Conservation (phyloP, 306 rosid species). For the cucumber (Cucumis sativus) region DNA sequence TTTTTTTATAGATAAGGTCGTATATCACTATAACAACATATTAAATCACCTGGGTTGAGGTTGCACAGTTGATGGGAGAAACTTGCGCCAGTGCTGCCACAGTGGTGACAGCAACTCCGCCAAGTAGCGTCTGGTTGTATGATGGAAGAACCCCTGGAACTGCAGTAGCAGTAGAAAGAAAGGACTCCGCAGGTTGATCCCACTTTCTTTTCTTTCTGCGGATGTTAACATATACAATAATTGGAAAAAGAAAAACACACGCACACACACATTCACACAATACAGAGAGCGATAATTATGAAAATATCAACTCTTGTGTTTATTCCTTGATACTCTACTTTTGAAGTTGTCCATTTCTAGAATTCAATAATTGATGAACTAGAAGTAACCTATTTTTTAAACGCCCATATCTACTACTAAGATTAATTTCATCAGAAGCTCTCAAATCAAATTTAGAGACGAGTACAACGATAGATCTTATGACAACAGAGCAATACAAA, state of each 20-base stretch:
- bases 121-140: slow-evolving; percentile 22
- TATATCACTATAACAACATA: neutral
- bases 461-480: neutral
- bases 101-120: slow-evolving; percentile 27
- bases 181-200: slow-evolving; percentile 89
- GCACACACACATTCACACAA: neutral
- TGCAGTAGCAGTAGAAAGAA: slow-evolving; percentile 36
- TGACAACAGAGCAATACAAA: neutral
- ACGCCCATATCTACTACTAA: neutral
- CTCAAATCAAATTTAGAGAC: neutral
- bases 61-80: slow-evolving; percentile 20
- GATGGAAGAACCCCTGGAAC: slow-evolving; percentile 41
- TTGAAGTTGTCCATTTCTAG: neutral
- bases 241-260: too few relatives aligned
- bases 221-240: neutral
- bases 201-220: slow-evolving; percentile 86
- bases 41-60: slow-evolving; percentile 19
- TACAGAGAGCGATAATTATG: neutral
- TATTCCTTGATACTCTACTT: neutral
- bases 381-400: neutral
- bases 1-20: neutral
- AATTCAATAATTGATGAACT: neutral
- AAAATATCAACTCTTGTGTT: neutral
- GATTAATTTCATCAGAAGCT: neutral
- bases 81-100: slow-evolving; percentile 15